Conservation (phyloP, 1,284 basidiomycete genomes). For the Trametes sp. region DNA sequence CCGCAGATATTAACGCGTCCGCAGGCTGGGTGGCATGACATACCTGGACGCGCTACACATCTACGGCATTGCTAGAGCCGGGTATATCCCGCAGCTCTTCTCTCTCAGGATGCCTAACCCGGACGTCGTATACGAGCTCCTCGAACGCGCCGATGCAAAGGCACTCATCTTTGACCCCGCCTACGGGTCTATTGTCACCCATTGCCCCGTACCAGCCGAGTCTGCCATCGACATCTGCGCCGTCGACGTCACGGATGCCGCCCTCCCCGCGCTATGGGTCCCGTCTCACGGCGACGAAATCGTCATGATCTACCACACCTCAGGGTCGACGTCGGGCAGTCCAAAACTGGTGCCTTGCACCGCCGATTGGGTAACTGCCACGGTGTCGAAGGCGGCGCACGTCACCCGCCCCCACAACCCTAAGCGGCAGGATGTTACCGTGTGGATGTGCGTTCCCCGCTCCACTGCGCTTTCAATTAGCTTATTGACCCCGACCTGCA, state of each 20-base stretch:
- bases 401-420: slow-evolving; percentile 31
- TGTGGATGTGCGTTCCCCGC: slow-evolving; percentile 39
- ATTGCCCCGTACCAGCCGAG: slow-evolving; percentile 59
- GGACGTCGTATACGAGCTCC: slow-evolving; percentile 68
- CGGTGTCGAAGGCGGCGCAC: slow-evolving; percentile 36
- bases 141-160: slow-evolving; percentile 60
- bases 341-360: slow-evolving; percentile 43
- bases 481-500: slow-evolving; percentile 19
- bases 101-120: slow-evolving; percentile 75
- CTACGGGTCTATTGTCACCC: slow-evolving; percentile 46
- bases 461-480: slow-evolving; percentile 4
- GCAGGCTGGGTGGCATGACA: slow-evolving; percentile 70
- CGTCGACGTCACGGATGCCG: slow-evolving; percentile 23
- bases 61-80: slow-evolving; percentile 73
- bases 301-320: slow-evolving; percentile 76
- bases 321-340: slow-evolving; percentile 67
- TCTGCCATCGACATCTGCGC: slow-evolving; percentile 49
- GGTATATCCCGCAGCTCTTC: slow-evolving; percentile 75
- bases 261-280: slow-evolving; percentile 39
- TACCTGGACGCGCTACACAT: slow-evolving; percentile 74
- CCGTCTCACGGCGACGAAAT: slow-evolving; percentile 42
- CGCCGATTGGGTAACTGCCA: slow-evolving; percentile 39
- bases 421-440: slow-evolving; percentile 63
- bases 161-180: slow-evolving; percentile 68
- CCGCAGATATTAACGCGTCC: slow-evolving; percentile 12